Evolutionary conservation across 768 basidiomycete genomes (phyloP), one percentile per base, ranked within the genome.

Genomic region (Gloeostereum incarnatum): DNA sequence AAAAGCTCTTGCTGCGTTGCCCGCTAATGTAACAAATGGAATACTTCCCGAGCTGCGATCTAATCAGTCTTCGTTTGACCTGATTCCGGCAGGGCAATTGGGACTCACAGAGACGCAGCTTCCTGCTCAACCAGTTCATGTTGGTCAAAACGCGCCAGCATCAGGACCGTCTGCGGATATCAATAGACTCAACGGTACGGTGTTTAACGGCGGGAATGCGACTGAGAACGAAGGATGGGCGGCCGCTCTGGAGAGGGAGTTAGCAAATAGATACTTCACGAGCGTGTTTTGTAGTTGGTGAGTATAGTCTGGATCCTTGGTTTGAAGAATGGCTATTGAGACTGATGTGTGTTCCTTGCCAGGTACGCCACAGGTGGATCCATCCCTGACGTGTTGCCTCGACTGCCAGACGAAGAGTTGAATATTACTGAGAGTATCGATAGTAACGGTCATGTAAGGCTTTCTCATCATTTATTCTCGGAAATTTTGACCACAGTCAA

Each of bases 251-350:
- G 65, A 65, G 48, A 71, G 84, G 31, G 77, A 87, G 53, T 62
- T 92, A 43, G 88, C 84, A 6, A 93, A 94, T 53, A 72, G 93
- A 26, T 94, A 92, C 56, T 66, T 86, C 48, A 65, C 81, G 19
- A 82, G 88, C 45, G 76, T 77, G 1, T 69, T 94, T 44, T 96
- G 93, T 58, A 89, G 86, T 47, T 97, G 93, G 92, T 88, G 44
- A 49, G 71, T 61, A 14, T 8, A 16, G 4, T 34, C 33, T 33
- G 10, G 8, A 18, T 33, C 17, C 9, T 33, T 33, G 8, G 8
- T 9, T 33, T 33, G n/a, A n/a, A n/a, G n/a, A n/a, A n/a, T n/a
- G n/a, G n/a, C n/a, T n/a, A n/a, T n/a, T n/a, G n/a, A n/a, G n/a
- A n/a, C n/a, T n/a, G n/a, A n/a, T n/a, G n/a, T n/a, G n/a, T n/a